Percentiles rank a stretch among this genome's conserved stretches.
Conservation (phyloP, 148 eudicot genomes). For the Vaccinium vitisidaea region DNA sequence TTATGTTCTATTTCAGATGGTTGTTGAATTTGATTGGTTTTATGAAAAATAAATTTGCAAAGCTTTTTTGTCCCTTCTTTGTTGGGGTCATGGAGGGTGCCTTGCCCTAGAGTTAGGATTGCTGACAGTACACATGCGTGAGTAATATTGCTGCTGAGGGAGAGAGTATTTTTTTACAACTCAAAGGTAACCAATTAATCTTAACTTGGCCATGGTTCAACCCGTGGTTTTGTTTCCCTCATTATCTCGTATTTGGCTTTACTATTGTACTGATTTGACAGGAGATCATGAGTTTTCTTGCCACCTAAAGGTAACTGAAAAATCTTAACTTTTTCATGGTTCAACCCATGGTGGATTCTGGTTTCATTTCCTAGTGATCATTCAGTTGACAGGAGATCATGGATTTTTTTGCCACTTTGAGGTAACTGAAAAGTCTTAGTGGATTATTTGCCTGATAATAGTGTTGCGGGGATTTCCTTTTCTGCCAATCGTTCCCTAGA, state of each 20-base stretch:
- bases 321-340: neutral
- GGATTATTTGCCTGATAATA: neutral
- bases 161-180: neutral
- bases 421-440: neutral
- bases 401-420: too few species aligned
- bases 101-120: neutral
- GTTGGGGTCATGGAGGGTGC: neutral
- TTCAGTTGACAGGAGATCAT: too few species aligned
- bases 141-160: slow-evolving; percentile 13
- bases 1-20: neutral
- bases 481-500: neutral
- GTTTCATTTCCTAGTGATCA: neutral
- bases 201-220: slow-evolving; percentile 4
- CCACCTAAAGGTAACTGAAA: slow-evolving; percentile 12
- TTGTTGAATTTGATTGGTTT: neutral
- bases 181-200: slow-evolving; percentile 10
- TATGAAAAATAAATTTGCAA: neutral
- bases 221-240: slow-evolving; percentile 8
- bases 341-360: neutral
- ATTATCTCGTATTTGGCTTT: neutral
- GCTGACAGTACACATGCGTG: slow-evolving; percentile 12
- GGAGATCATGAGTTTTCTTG: slow-evolving; percentile 9
- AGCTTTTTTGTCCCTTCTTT: neutral
- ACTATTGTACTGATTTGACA: slow-evolving; percentile 1
- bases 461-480: neutral